Percentiles rank a stretch among this genome's conserved stretches.
phyloP scores from a whole-genome alignment of 2,329 filamentous ascomycete species.

The Calonectria honghensis region DNA sequence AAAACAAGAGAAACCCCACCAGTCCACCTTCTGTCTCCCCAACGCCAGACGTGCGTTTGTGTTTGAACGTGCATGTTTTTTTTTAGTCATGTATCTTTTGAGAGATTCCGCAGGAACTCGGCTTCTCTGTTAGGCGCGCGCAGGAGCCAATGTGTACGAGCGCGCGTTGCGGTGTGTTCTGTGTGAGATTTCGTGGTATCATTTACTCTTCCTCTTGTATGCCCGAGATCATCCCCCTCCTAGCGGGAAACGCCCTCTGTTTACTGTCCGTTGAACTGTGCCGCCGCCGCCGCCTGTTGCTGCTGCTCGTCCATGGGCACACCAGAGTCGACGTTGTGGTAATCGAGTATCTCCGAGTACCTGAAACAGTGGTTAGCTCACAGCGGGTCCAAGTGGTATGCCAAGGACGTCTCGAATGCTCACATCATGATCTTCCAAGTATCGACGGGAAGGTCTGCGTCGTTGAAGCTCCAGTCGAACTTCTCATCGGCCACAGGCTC shows the following conservation, averaged over 20 bases:
- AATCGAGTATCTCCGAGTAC: slow-evolving; percentile 99
- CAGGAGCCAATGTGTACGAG: slow-evolving; percentile 32
- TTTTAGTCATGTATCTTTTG: slow-evolving; percentile 39
- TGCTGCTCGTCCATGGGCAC: slow-evolving; percentile 62
- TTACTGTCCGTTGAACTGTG: slow-evolving; percentile 61
- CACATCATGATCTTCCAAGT: slow-evolving; percentile 99
- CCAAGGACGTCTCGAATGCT: slow-evolving; percentile 57
- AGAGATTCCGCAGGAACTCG: slow-evolving; percentile 36
- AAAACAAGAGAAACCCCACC: slow-evolving; percentile 42
- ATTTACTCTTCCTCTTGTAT: slow-evolving; percentile 53
- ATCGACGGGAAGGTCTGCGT: slow-evolving; percentile 96
- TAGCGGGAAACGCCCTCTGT: slow-evolving; percentile 55
- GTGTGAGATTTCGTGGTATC: slow-evolving; percentile 62
- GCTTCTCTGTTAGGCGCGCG: slow-evolving; percentile 28
- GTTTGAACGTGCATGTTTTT: slow-evolving; percentile 42
- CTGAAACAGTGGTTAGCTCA: slow-evolving; percentile 66
- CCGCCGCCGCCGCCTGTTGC: slow-evolving; percentile 37
- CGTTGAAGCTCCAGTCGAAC: slow-evolving; percentile 99
- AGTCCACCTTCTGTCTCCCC: slow-evolving; percentile 52
- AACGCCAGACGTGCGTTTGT: slow-evolving; percentile 57
- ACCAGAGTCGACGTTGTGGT: slow-evolving; percentile 89
- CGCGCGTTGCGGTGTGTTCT: slow-evolving; percentile 39
- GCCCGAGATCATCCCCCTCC: slow-evolving; percentile 48
- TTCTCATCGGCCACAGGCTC: slow-evolving; percentile 97
- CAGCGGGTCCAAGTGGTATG: background rate